These are phyloP conservation scores for Kwoniella sp. DNA, from an alignment of 768 basidiomycete species.

Conservation along the genomic window DNA sequence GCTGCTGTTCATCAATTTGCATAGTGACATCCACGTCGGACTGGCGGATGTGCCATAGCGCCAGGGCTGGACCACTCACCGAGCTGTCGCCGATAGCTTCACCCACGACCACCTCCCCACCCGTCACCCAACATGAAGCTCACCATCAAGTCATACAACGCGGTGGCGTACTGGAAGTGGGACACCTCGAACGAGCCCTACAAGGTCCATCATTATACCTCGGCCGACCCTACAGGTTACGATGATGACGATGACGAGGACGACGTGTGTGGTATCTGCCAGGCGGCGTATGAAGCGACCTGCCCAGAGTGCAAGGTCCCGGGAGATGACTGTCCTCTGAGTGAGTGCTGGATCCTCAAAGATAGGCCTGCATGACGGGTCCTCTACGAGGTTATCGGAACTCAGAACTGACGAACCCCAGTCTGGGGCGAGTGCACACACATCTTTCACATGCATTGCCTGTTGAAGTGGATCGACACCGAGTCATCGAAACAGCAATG, in stretches of 20 bases:
- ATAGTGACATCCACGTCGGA: not conserved
- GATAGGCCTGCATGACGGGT: not conserved
- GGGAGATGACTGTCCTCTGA: constrained; percentile 89
- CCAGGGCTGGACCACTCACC: no score
- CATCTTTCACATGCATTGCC: constrained; percentile 97
- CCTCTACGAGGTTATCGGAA: not conserved
- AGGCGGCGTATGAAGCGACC: constrained; percentile 70
- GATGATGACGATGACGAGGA: constrained; percentile 42
- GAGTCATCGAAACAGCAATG: constrained; percentile 87
- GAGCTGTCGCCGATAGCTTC: no score
- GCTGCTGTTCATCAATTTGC: not conserved
- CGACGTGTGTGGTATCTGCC: constrained; percentile 44
- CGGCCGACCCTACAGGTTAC: not conserved
- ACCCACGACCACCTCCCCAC: no score
- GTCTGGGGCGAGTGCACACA: constrained; percentile 98
- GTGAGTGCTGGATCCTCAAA: constrained; percentile 54
- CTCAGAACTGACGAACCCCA: constrained; percentile 46
- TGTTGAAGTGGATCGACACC: constrained; percentile 92
- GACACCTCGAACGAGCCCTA: constrained; percentile 43
- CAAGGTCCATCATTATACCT: constrained; percentile 32
- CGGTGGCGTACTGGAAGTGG: constrained; percentile 50
- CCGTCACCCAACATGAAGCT: constrained; percentile 41
- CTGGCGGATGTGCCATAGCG: no score
- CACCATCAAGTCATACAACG: constrained; percentile 38
- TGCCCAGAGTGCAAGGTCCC: constrained; percentile 96